Conservation (phyloP, 495 filamentous ascomycete genomes). For the Talaromyces liani region DNA sequence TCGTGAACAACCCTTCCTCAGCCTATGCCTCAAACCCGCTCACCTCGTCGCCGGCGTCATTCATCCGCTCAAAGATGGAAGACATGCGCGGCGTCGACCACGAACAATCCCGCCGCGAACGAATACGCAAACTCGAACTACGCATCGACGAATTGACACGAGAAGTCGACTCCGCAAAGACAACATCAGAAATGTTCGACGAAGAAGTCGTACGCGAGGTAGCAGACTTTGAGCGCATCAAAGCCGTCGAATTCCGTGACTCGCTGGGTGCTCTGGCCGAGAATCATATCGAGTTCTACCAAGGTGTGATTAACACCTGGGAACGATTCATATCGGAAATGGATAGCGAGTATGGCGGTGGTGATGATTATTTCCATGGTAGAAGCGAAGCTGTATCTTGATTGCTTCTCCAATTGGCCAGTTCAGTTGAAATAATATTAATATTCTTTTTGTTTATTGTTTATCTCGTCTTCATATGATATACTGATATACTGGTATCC, state of each 20-base stretch:
- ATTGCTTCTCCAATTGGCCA: not conserved
- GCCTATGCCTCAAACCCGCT: slow-evolving; percentile 52
- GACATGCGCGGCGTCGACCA: slow-evolving; percentile 96
- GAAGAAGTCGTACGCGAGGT: slow-evolving; percentile 92
- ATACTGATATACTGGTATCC: not conserved
- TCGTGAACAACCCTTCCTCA: slow-evolving; percentile 56
- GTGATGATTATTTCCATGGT: not conserved
- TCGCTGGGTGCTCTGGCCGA: slow-evolving; percentile 77
- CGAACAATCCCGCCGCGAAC: slow-evolving; percentile 79
- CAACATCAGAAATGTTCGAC: slow-evolving; percentile 78
- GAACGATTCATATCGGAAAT: slow-evolving; percentile 83
- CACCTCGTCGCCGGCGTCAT: slow-evolving; percentile 66
- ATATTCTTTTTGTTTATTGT: not conserved
- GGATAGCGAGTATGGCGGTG: slow-evolving; percentile 52
- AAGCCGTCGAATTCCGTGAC: slow-evolving; percentile 82
- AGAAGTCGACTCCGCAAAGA: slow-evolving; percentile 81
- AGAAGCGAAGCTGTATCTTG: slow-evolving; percentile 6
- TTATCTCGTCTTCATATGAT: not conserved
- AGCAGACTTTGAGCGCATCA: slow-evolving; percentile 91
- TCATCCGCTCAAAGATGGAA: slow-evolving; percentile 90
- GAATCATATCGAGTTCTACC: slow-evolving; percentile 82
- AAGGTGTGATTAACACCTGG: slow-evolving; percentile 73
- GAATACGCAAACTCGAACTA: slow-evolving; percentile 81
- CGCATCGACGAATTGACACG: slow-evolving; percentile 82
- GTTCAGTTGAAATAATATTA: not conserved